Evolutionary conservation across 2,329 filamentous ascomycete genomes (phyloP).

Genomic region (Penicillium paneum): DNA sequence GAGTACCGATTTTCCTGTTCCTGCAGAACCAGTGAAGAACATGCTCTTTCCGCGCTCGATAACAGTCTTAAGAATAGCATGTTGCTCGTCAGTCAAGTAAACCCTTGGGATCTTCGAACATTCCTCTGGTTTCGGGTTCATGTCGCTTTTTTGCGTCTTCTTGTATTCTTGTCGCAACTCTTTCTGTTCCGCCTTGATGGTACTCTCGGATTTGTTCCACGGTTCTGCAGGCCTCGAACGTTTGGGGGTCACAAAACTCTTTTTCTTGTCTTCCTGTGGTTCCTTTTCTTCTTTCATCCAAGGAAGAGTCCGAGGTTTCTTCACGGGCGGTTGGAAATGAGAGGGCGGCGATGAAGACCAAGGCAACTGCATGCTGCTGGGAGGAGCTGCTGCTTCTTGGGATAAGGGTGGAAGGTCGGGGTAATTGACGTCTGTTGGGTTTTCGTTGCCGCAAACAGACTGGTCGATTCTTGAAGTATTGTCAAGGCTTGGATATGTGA

Average conservation of each 20-base stretch:
- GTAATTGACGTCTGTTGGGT: slow-evolving; percentile 32
- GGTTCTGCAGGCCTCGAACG: slow-evolving; percentile 46
- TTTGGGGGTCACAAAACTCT: slow-evolving; percentile 43
- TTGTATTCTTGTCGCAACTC: slow-evolving; percentile 61
- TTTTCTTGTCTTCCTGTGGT: slow-evolving; percentile 22
- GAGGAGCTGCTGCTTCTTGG: slow-evolving; percentile 32
- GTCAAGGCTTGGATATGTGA: slow-evolving; percentile 21
- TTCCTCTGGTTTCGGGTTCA: slow-evolving; percentile 39
- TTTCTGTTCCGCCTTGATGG: slow-evolving; percentile 74
- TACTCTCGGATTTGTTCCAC: slow-evolving; percentile 73
- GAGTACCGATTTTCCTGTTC: slow-evolving; percentile 93
- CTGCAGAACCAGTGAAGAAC: slow-evolving; percentile 96
- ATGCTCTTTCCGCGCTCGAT: slow-evolving; percentile 78
- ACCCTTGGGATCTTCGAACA: slow-evolving; percentile 52
- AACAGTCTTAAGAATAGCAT: slow-evolving; percentile 77
- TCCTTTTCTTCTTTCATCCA: slow-evolving; percentile 46
- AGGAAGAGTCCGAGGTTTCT: slow-evolving; percentile 66
- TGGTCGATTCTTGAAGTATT: not conserved
- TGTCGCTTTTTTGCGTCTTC: slow-evolving; percentile 49
- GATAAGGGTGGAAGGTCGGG: slow-evolving; percentile 34
- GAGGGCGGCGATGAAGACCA: slow-evolving; percentile 64
- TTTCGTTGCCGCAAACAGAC: slow-evolving; percentile 13
- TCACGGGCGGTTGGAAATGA: slow-evolving; percentile 36
- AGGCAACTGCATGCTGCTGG: slow-evolving; percentile 59
- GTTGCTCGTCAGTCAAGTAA: slow-evolving; percentile 81